A percentile compares a stretch with the other conserved stretches of the same genome.
Conservation (phyloP, 495 filamentous ascomycete species). For the Massariosphaeria phaeospora region DNA sequence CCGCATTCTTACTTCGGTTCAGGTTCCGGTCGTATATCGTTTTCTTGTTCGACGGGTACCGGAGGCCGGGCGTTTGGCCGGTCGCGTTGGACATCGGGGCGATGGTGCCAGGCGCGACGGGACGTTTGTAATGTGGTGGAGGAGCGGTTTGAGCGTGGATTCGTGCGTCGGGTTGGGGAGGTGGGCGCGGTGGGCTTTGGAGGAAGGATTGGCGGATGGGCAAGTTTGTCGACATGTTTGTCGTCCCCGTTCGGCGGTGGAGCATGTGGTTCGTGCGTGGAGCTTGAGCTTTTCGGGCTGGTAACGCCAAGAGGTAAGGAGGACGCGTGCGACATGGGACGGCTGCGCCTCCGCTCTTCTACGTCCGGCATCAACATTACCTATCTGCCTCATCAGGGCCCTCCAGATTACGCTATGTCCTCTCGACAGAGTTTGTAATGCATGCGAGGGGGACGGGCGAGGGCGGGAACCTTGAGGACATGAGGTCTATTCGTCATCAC, state of each 20-base stretch:
- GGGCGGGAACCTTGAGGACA: too few relatives aligned
- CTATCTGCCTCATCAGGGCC: too few relatives aligned
- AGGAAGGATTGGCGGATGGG: neutral
- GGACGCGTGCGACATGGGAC: neutral
- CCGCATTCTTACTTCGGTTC: constrained; percentile 77
- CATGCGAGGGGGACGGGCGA: too few relatives aligned
- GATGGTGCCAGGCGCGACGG: neutral
- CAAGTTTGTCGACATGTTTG: too few relatives aligned
- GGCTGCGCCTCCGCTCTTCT: neutral
- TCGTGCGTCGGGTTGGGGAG: neutral
- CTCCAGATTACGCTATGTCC: too few relatives aligned
- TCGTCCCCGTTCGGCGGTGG: too few relatives aligned
- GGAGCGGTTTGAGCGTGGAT: neutral
- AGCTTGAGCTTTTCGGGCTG: neutral
- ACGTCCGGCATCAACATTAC: neutral
- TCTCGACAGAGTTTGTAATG: too few relatives aligned
- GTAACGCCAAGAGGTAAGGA: neutral
- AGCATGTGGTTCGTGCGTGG: neutral
- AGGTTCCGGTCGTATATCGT: constrained; percentile 96
- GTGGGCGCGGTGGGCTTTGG: neutral
- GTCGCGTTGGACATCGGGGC: constrained; percentile 9
- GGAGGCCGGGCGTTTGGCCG: constrained; percentile 56
- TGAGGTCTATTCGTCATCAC: too few relatives aligned
- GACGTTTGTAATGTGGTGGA: neutral
- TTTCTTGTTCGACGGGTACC: constrained; percentile 90